Percentiles rank a stretch among this genome's conserved stretches.
Conservation (phyloP, 495 filamentous ascomycete species). For the Podospora australis region DNA sequence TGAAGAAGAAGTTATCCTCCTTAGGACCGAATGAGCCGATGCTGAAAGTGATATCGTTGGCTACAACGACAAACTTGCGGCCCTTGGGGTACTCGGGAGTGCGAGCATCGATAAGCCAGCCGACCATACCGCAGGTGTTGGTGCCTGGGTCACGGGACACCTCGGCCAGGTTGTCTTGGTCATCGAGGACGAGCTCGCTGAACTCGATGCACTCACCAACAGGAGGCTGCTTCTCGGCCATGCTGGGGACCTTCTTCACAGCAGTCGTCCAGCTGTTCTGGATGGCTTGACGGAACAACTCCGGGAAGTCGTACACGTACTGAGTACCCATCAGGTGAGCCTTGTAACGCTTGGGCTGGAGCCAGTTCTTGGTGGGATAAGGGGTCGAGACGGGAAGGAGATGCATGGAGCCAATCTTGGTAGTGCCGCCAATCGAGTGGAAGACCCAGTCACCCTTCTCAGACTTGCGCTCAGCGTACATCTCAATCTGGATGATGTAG, state of each 20-base stretch:
- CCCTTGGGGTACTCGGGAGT: constrained; percentile 97
- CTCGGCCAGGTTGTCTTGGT: constrained; percentile 84
- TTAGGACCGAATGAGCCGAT: constrained; percentile 95
- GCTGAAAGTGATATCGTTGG: constrained; percentile 99
- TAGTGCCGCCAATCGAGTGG: constrained; percentile 93
- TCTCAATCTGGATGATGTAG: constrained; percentile 96
- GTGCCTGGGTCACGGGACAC: constrained; percentile 90
- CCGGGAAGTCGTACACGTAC: constrained; percentile 99
- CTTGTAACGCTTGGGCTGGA: constrained; percentile 99
- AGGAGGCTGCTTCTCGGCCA: constrained; percentile 74
- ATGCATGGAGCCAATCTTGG: constrained; percentile 93
- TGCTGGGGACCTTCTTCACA: constrained; percentile 59
- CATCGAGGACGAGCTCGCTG: constrained; percentile 89
- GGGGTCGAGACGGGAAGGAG: constrained; percentile 83
- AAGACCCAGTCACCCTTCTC: constrained; percentile 97
- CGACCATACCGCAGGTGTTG: constrained; percentile 96
- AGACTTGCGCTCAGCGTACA: constrained; percentile 95
- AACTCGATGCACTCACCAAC: constrained; percentile 92
- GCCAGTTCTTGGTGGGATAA: constrained; percentile 96
- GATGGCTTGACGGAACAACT: constrained; percentile 96
- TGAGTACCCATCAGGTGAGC: constrained; percentile 98
- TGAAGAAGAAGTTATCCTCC: constrained; percentile 98
- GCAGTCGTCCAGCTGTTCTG: constrained; percentile 87
- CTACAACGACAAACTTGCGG: constrained; percentile 86
- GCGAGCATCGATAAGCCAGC: constrained; percentile 92